A percentile compares a stretch with the other conserved stretches of the same genome.
phyloP scores from a whole-genome alignment of 805 yeast genomes.

The Lachancea kluyveri region DNA sequence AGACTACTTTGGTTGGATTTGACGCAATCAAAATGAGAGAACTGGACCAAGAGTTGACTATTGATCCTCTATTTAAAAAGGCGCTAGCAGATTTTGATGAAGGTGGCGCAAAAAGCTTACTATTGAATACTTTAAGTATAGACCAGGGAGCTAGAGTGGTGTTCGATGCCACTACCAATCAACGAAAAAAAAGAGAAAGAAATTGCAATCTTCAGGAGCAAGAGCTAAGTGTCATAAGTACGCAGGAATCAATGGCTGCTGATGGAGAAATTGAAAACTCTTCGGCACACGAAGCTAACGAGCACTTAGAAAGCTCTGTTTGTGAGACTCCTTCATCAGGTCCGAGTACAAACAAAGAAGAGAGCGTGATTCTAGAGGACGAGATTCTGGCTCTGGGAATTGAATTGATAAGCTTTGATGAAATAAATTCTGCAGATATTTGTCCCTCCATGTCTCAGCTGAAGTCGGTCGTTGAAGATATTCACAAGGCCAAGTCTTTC shows the following conservation, averaged over 20 bases:
- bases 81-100: constrained; percentile 76
- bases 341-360: constrained; percentile 2
- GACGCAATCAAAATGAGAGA: constrained; percentile 46
- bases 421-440: constrained; percentile 34
- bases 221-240: constrained; percentile 6
- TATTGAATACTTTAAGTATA: constrained; percentile 54
- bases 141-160: constrained; percentile 51
- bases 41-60: constrained; percentile 56
- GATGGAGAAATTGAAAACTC: constrained; percentile 6
- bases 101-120: constrained; percentile 70
- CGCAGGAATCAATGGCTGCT: background rate
- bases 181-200: constrained; percentile 1
- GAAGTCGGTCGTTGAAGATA: constrained; percentile 50
- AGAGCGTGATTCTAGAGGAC: constrained; percentile 16
- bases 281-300: constrained; percentile 4
- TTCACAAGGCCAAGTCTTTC: constrained; percentile 43
- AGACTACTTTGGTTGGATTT: constrained; percentile 47
- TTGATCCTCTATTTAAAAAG: constrained; percentile 71
- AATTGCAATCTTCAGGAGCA: constrained; percentile 21
- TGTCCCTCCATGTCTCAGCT: constrained; percentile 70
- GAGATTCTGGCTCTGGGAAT: constrained; percentile 31
- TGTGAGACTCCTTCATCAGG: background rate
- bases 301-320: background rate
- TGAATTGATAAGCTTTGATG: constrained; percentile 26
- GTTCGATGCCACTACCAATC: constrained; percentile 49